Conservation (phyloP, 768 basidiomycete genomes). For the Podaxis sp. region DNA sequence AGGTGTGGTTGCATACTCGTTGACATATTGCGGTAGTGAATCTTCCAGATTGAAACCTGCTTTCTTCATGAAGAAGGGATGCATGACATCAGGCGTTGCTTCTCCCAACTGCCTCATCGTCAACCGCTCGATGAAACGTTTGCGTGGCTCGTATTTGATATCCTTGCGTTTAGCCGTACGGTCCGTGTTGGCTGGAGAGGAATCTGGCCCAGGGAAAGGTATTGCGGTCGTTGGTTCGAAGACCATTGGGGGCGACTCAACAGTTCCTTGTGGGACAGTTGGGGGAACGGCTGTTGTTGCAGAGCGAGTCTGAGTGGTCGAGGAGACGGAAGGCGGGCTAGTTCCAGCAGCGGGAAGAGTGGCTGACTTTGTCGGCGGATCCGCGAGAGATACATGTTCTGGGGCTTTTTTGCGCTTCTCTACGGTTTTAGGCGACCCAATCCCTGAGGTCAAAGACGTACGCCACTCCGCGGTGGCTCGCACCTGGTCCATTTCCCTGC, state of each 20-base stretch:
- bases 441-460: constrained; percentile 31
- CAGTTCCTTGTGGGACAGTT: background rate
- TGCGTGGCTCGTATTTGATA: constrained; percentile 53
- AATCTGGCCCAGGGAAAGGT: constrained; percentile 10
- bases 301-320: constrained; percentile 23
- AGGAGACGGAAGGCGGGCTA: constrained; percentile 21
- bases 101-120: constrained; percentile 86
- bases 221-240: background rate
- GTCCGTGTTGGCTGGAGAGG: constrained; percentile 10
- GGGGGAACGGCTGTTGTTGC: constrained; percentile 16
- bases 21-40: constrained; percentile 81
- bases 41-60: constrained; percentile 83
- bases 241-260: background rate
- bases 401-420: constrained; percentile 31
- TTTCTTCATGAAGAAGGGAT: constrained; percentile 83
- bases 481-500: constrained; percentile 76
- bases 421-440: constrained; percentile 24
- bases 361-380: constrained; percentile 27
- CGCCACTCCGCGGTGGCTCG: constrained; percentile 56
- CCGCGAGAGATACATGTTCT: constrained; percentile 31
- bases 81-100: constrained; percentile 87
- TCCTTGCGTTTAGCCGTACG: constrained; percentile 22
- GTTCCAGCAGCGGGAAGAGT: constrained; percentile 25
- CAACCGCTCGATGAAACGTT: constrained; percentile 71
- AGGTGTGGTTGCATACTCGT: constrained; percentile 83